These are phyloP conservation scores for Fusarium sp. DNA, from an alignment of 2,329 filamentous ascomycete genomes.

Conservation along the genomic window DNA sequence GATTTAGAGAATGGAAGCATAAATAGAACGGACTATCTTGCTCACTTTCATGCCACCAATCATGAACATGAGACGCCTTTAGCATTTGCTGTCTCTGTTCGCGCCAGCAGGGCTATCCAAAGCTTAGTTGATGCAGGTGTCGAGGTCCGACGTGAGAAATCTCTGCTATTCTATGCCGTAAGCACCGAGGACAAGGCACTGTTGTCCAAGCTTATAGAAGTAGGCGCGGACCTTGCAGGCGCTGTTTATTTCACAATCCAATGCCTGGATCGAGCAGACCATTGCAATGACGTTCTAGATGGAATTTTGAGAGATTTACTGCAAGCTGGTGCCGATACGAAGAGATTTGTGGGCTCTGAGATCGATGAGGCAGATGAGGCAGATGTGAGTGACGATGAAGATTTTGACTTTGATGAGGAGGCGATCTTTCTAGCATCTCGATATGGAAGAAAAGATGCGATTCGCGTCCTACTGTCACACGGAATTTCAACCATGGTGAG, in stretches of 20 bases:
- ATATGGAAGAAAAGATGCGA: fast-evolving
- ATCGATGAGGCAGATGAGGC: no score
- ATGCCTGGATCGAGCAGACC: fast-evolving
- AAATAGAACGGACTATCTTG: background rate
- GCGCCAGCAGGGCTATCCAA: fast-evolving
- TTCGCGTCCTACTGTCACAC: background rate
- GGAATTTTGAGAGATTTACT: background rate
- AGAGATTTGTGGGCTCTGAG: fast-evolving
- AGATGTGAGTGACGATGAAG: background rate
- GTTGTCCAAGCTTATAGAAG: fast-evolving
- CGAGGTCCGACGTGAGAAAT: background rate
- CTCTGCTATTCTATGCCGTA: background rate
- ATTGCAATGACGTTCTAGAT: fast-evolving
- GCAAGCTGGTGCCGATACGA: background rate
- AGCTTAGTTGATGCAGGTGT: background rate
- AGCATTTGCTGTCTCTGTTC: fast-evolving
- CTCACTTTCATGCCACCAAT: background rate
- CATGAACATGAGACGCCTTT: background rate
- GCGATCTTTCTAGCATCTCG: background rate
- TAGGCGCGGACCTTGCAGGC: fast-evolving
- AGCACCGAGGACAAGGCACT: fast-evolving
- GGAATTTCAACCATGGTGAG: background rate
- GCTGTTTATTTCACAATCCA: background rate
- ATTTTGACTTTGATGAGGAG: background rate
- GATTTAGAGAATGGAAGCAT: background rate